phyloP scores from a whole-genome alignment of 1,284 basidiomycete species.

The Mrakiaceae sp. region DNA sequence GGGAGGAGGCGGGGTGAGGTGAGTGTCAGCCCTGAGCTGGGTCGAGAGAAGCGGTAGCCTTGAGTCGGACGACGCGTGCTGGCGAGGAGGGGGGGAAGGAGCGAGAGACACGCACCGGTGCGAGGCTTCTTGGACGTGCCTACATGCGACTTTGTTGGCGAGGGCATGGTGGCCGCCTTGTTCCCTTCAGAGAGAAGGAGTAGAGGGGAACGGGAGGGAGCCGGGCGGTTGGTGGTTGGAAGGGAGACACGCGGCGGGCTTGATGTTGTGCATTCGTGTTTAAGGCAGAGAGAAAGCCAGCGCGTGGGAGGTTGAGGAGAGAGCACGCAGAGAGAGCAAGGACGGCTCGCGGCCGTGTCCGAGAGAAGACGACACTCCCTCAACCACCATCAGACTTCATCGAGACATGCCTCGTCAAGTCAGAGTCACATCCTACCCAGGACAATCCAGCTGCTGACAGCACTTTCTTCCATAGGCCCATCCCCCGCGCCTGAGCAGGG shows the following conservation, averaged over 20 bases:
- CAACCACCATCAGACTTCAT: too few relatives aligned
- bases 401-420: too few relatives aligned
- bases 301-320: too few relatives aligned
- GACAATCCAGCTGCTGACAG: too few relatives aligned
- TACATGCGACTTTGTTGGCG: not conserved
- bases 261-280: too few relatives aligned
- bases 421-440: too few relatives aligned
- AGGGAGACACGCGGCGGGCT: not conserved
- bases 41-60: not conserved
- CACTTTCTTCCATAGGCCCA: too few relatives aligned
- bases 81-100: not conserved
- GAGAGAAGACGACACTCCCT: too few relatives aligned
- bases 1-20: not conserved
- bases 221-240: not conserved
- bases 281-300: too few relatives aligned
- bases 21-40: not conserved
- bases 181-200: not conserved
- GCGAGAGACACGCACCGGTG: not conserved
- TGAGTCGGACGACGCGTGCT: not conserved
- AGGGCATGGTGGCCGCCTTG: not conserved
- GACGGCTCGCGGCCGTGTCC: too few relatives aligned
- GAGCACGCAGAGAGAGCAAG: too few relatives aligned
- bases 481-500: too few relatives aligned
- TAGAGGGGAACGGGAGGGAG: not conserved
- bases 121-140: not conserved